Evolutionary conservation across 257 asterid genomes (phyloP).

Genomic region (Solanum ossicruentum): DNA sequence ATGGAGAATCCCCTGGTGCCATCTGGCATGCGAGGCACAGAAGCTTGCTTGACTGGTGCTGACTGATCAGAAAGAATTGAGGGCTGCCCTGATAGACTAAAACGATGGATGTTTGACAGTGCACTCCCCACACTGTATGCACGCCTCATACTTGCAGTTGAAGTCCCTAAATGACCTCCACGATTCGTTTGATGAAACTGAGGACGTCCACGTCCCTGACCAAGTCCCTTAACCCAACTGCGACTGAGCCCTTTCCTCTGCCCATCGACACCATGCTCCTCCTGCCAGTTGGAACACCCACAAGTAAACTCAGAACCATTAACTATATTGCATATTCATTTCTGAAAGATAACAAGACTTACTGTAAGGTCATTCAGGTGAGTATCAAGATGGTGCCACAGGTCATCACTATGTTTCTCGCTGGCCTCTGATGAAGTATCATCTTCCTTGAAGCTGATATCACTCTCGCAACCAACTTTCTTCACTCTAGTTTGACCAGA

Average conservation of each 20-base stretch:
- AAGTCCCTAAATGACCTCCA: slow-evolving; percentile 15
- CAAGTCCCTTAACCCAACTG: slow-evolving; percentile 33
- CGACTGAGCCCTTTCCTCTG: slow-evolving; percentile 34
- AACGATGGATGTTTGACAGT: neutral
- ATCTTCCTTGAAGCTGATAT: slow-evolving; percentile 30
- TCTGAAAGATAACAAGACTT: neutral
- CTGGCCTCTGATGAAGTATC: slow-evolving; percentile 34
- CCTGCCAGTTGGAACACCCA: neutral
- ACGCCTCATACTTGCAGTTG: slow-evolving; percentile 1
- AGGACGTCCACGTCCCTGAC: slow-evolving; percentile 2
- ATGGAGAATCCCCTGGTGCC: slow-evolving; percentile 85
- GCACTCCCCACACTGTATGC: neutral
- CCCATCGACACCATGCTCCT: slow-evolving; percentile 28
- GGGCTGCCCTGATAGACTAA: neutral
- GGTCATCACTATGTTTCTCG: slow-evolving; percentile 10
- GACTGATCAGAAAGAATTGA: slow-evolving; percentile 24
- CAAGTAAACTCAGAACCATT: neutral
- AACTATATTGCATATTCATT: neutral
- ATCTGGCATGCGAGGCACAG: slow-evolving; percentile 91
- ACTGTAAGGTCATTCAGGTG: slow-evolving; percentile 36
- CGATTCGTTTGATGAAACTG: slow-evolving; percentile 28
- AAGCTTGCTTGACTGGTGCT: slow-evolving; percentile 22
- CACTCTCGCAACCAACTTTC: slow-evolving; percentile 48
- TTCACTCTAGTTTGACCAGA: slow-evolving; percentile 33
- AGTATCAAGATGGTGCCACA: slow-evolving; percentile 21